Conservation (phyloP, 306 rosid species). For the Gillenia trifoliata region DNA sequence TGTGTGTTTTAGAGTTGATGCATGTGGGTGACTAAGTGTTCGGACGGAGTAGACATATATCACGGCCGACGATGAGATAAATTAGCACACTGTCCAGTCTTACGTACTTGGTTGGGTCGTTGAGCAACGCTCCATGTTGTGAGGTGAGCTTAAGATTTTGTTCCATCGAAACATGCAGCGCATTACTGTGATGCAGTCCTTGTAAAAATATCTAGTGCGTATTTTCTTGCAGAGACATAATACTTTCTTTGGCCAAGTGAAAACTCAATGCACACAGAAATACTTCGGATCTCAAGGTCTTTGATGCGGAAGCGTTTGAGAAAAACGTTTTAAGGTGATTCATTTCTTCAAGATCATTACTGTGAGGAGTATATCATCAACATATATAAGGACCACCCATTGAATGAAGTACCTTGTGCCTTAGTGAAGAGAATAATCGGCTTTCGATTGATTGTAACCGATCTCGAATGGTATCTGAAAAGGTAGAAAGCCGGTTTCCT, state of each 20-base stretch:
- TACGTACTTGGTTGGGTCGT: background rate
- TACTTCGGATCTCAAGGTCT: background rate
- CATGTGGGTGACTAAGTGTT: background rate
- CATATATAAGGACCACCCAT: too few relatives aligned
- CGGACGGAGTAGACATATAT: background rate
- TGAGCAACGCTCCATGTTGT: background rate
- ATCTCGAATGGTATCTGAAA: too few relatives aligned
- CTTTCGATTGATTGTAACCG: too few relatives aligned
- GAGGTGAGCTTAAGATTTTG: background rate
- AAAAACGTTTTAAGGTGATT: background rate
- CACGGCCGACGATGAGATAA: background rate
- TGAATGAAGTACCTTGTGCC: too few relatives aligned
- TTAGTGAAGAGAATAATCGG: too few relatives aligned
- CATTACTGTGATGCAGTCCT: fast-evolving
- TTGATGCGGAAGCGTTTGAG: too few relatives aligned
- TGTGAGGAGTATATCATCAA: too few relatives aligned
- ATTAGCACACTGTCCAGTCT: background rate
- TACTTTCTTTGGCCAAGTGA: background rate
- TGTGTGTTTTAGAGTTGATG: background rate
- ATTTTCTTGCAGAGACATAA: background rate
- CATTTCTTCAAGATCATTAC: too few relatives aligned
- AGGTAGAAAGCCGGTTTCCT: too few relatives aligned
- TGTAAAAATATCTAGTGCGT: background rate
- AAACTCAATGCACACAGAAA: background rate
- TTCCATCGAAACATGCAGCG: background rate